phyloP scores from a whole-genome alignment of 805 yeast genomes.

The Torulaspora microellipsoides region DNA sequence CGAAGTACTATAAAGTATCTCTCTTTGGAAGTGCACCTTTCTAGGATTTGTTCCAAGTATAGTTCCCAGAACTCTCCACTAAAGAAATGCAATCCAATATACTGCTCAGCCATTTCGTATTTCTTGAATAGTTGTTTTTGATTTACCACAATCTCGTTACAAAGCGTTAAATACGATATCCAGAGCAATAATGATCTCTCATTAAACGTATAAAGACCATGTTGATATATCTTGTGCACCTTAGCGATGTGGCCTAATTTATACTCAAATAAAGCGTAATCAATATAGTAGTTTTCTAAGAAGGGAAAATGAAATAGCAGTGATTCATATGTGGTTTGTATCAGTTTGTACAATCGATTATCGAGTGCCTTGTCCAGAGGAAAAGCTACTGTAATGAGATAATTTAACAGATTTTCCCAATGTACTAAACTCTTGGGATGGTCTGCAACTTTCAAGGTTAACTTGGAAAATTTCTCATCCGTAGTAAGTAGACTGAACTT shows the following conservation, averaged over 20 bases:
- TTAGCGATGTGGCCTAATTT: slow-evolving; percentile 28
- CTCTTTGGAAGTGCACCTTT: slow-evolving; percentile 19
- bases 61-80: slow-evolving; percentile 36
- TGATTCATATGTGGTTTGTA: slow-evolving; percentile 28
- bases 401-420: slow-evolving; percentile 33
- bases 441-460: slow-evolving; percentile 25
- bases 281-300: slow-evolving; percentile 34
- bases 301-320: slow-evolving; percentile 30
- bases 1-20: slow-evolving; percentile 28
- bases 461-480: slow-evolving; percentile 24
- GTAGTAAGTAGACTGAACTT: slow-evolving; percentile 16
- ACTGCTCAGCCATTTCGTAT: slow-evolving; percentile 31
- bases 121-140: slow-evolving; percentile 26
- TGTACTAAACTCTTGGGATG: slow-evolving; percentile 25
- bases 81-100: slow-evolving; percentile 33
- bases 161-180: slow-evolving; percentile 29
- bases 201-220: slow-evolving; percentile 24
- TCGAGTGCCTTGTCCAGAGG: slow-evolving; percentile 29
- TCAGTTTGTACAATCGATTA: slow-evolving; percentile 16
- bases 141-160: slow-evolving; percentile 26
- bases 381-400: slow-evolving; percentile 19
- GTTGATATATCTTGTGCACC: slow-evolving; percentile 26
- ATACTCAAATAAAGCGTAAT: slow-evolving; percentile 34
- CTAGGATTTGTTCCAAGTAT: slow-evolving; percentile 27
- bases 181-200: slow-evolving; percentile 32